These are phyloP conservation scores for Kluyveromyces wickerhamii DNA, from an alignment of 805 yeast species.

Conservation along the genomic window DNA sequence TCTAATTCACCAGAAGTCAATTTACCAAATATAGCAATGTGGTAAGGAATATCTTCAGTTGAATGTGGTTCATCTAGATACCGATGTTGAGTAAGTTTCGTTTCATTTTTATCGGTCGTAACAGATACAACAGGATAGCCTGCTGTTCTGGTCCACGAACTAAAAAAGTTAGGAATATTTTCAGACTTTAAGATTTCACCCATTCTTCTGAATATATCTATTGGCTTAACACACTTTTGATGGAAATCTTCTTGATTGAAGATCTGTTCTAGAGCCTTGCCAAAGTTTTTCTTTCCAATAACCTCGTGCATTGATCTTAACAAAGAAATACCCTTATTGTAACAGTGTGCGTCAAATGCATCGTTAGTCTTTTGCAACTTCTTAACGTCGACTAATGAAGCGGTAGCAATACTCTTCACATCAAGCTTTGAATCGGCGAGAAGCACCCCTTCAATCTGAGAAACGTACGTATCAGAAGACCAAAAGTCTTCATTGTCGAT, in stretches of 20 bases:
- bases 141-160: conserved; percentile 53
- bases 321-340: conserved; percentile 27
- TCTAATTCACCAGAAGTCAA: conserved; percentile 16
- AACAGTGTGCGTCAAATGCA: conserved; percentile 25
- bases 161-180: conserved; percentile 21
- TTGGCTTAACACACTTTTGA: conserved; percentile 21
- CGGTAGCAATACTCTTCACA: conserved; percentile 13
- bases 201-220: conserved; percentile 23
- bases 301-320: conserved; percentile 23
- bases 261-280: conserved; percentile 14
- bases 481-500: conserved; percentile 21
- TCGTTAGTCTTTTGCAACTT: conserved; percentile 19
- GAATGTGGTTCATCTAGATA: conserved; percentile 24
- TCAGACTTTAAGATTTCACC: conserved; percentile 19
- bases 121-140: conserved; percentile 52
- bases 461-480: conserved; percentile 18
- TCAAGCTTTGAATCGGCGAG: conserved; percentile 11
- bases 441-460: conserved; percentile 14
- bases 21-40: conserved; percentile 44
- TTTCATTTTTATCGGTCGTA: conserved; percentile 17
- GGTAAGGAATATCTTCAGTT: conserved; percentile 52
- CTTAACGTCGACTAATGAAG: conserved; percentile 9
- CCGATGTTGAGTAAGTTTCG: conserved; percentile 35
- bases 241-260: conserved; percentile 14
- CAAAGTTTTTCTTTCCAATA: conserved; percentile 17